Conservation (phyloP, 176 grass and related monocot genomes). For the Hsuehochloa calcarea region DNA sequence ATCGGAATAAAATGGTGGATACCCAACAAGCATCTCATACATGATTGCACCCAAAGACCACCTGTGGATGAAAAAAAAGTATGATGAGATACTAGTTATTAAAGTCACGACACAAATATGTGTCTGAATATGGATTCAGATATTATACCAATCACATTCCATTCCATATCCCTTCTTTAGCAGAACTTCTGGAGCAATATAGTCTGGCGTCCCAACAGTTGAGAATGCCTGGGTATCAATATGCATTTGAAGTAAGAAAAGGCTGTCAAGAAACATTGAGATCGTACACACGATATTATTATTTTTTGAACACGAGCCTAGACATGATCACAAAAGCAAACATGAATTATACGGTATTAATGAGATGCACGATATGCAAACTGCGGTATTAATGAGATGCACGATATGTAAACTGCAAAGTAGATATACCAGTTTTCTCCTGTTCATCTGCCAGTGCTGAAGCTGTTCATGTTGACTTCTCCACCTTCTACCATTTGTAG, state of each 20-base stretch:
- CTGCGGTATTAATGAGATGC: neutral
- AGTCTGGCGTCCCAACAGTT: conserved; percentile 95
- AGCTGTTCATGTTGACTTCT: conserved; percentile 86
- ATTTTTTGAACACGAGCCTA: neutral
- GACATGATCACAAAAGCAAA: neutral
- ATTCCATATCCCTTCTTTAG: conserved; percentile 99
- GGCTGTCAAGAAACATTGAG: neutral
- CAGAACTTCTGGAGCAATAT: conserved; percentile 98
- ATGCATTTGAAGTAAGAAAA: conserved; percentile 39
- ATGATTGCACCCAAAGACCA: conserved; percentile 98
- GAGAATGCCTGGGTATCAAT: conserved; percentile 77
- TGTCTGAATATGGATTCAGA: neutral
- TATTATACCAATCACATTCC: conserved; percentile 92
- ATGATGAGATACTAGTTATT: conserved; percentile 3
- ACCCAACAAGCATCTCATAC: conserved; percentile 99
- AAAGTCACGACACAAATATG: conserved; percentile 13
- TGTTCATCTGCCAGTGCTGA: conserved; percentile 97
- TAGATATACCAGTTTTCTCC: conserved; percentile 78
- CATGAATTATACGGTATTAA: neutral
- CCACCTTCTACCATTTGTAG: conserved; percentile 79
- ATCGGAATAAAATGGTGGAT: conserved; percentile 93
- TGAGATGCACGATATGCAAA: neutral
- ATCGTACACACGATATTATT: neutral
- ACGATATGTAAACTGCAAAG: conserved; percentile 2
- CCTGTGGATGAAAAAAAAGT: conserved; percentile 45